Evolutionary conservation across 805 yeast genomes (phyloP), one percentile per base, ranked within the genome.

Genomic region (Kodamaea kaohsiungensis): DNA sequence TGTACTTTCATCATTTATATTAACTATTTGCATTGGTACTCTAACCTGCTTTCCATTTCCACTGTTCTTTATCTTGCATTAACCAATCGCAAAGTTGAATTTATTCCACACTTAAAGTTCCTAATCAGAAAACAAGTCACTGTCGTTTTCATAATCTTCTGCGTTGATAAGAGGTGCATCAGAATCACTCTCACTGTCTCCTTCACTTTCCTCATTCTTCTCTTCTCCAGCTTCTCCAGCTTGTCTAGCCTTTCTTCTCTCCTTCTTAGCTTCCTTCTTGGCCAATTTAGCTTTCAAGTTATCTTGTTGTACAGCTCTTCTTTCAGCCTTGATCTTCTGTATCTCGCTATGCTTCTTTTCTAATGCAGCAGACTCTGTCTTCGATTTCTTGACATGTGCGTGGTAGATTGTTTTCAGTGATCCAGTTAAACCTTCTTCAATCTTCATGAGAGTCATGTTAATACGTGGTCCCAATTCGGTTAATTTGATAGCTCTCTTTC

Each of bases 381-480:
- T 76, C 3, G 88, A 70, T 72, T 92, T 92, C 51, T 74, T 73
- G 56, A 91, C 77, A 52, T 76, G 79, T 46, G 89, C 79, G 68
- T 95, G 99, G 71, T 88, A 90, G 56, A 95, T 70, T 15, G 95
- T 90, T 72, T 90, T 92, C 51, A 98, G 97, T 0, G 86, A 76
- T 55, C 97, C 93, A 18, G 89, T 81, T 56, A 76, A 65, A 15
- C 95, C 96, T 65, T 93, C 98, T 71, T 93, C 98, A 52, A 95
- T 89, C 73, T 95, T 95, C 49, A 87, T 75, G 54, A 95, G 75
- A 50, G 84, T 77, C 70, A 95, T 75, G 61, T 82, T 84, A 70
- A 95, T 72, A 60, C 99, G 81, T 38, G 99, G 99, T 0, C 99
- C 99, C 48, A 93, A 75, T 70, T 95, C 99, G 0, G 93, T 89